Base-by-base conservation (phyloP, 2,329 filamentous ascomycete species). In the Cercospora berteroae region DNA sequence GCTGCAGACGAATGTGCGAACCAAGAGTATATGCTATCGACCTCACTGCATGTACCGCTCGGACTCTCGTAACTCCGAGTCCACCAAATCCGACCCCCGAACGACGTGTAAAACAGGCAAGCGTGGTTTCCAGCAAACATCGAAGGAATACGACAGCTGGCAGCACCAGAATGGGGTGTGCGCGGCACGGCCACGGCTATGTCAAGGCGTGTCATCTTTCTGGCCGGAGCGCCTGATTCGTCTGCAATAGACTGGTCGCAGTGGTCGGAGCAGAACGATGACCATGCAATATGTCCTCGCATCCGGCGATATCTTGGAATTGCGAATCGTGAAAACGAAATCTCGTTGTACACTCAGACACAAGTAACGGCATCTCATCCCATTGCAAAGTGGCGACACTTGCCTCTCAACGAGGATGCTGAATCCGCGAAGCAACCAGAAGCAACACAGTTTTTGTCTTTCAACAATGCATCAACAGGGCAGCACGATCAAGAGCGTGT, bases 151-250 rank as follows among this genome's bases (percentile, higher is more conserved):
- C 55, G 12, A 58, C 44, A 48, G 23, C 52, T 23, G 52, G 52
- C 52, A 56, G 33, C 29, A 59, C 16, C 52, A 52, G n/a, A 29
- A 64, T 64, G 52, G 52, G 56, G 31, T 48, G n/a, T 29, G 33
- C 50, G 31, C 42, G 23, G 57, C 55, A 61, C 31, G 20, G 60
- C 57, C 27, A 48, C 64, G 52, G 62, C 59, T 25, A 18, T 29
- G 20, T 50, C 48, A 59, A 48, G 33, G 25, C 20, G 33, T 50
- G 59, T 80, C 72, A 83, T 87, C 63, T 82, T 87, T 68, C 78
- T 89, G 64, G 82, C 85, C 63, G 90, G 90, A 25, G 88, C 89
- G n/a, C 90, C 90, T 2, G 78, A 83, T 36, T 75, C 79, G 31
- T 79, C 78, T 9, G 78, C 80, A 25, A 81, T 92, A 23, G 77